phyloP scores from a whole-genome alignment of 1,139 yeast genomes.

The Protomyces macrosporus region DNA sequence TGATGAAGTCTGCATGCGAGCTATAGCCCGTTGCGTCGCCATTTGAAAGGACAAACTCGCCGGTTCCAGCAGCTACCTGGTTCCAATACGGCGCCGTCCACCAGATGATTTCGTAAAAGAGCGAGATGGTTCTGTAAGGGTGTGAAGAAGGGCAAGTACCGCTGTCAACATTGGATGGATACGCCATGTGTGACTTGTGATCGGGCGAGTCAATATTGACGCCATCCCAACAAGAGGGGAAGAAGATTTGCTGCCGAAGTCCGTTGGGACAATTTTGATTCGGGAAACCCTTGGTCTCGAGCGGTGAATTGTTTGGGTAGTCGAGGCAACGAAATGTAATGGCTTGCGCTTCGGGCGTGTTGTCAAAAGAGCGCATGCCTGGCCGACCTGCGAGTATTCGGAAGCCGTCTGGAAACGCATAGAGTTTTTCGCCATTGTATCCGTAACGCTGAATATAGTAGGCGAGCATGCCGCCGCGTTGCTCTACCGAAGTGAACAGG shows the following conservation, averaged over 20 bases:
- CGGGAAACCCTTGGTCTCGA: constrained; percentile 24
- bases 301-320: constrained; percentile 17
- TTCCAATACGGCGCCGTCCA: constrained; percentile 3
- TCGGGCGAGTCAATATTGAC: constrained; percentile 27
- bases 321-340: constrained; percentile 25
- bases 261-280: constrained; percentile 26
- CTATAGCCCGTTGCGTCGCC: constrained; percentile 29
- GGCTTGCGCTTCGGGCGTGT: constrained; percentile 20
- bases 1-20: constrained; percentile 28
- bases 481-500: constrained; percentile 14
- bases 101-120: constrained; percentile 28
- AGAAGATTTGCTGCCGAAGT: constrained; percentile 25
- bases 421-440: constrained; percentile 21
- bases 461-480: constrained; percentile 26
- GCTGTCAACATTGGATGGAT: constrained; percentile 21
- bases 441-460: constrained; percentile 28
- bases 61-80: constrained; percentile 11
- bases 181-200: constrained; percentile 28
- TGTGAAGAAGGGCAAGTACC: constrained; percentile 27
- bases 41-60: constrained; percentile 20
- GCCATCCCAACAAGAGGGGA: constrained; percentile 30
- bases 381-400: constrained; percentile 28
- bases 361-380: constrained; percentile 3
- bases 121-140: constrained; percentile 17
- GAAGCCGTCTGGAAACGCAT: constrained; percentile 29